Evolutionary conservation across 2,329 filamentous ascomycete species (phyloP).

Genomic region (Aspergillus pseudoglaucus): DNA sequence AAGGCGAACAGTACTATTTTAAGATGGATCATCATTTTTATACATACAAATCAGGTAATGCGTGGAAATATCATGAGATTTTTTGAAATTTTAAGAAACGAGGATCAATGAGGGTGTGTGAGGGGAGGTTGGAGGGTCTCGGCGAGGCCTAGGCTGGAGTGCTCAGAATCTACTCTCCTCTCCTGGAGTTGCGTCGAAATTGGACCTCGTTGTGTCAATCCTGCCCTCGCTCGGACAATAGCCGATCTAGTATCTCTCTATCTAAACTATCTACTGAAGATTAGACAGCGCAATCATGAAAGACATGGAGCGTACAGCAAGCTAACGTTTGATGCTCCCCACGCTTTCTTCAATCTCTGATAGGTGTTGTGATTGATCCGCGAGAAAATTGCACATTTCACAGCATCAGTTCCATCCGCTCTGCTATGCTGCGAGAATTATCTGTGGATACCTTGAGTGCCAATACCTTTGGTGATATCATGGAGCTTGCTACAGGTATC

Average conservation of each 20-base stretch:
- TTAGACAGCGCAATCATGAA: no score
- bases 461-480: neutral
- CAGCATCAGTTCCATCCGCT: neutral
- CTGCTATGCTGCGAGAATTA: neutral
- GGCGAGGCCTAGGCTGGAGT: no score
- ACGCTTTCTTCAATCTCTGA: neutral
- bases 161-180: slow-evolving; percentile 1
- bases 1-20: no score
- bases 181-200: neutral
- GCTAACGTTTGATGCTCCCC: neutral
- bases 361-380: neutral
- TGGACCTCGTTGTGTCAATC: slow-evolving; percentile 1
- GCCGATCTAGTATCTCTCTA: slow-evolving; percentile 2
- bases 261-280: neutral
- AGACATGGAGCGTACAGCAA: neutral
- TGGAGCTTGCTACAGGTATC: slow-evolving; percentile 3
- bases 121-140: no score
- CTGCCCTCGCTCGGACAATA: neutral
- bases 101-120: no score
- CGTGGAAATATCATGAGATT: no score
- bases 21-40: no score
- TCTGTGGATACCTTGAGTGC: slow-evolving; percentile 1
- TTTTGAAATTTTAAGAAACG: no score
- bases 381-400: neutral
- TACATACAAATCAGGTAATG: no score